Evolutionary conservation across 192 early-diverging fungal genomes (phyloP).

Genomic region (Diversispora eburnea): DNA sequence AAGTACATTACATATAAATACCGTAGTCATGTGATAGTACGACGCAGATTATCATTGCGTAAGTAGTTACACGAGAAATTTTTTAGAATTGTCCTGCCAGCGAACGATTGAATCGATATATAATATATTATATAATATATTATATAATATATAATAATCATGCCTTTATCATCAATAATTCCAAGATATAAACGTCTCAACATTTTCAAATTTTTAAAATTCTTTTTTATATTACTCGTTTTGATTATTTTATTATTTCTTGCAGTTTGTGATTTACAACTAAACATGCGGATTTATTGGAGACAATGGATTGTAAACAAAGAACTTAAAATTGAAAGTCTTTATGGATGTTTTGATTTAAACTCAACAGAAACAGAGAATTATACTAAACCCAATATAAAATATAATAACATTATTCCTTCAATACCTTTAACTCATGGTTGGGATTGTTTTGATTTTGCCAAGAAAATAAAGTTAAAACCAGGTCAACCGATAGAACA

Average conservation of each 20-base stretch:
- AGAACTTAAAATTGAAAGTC: conserved; percentile 31
- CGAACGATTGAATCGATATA: too few species aligned
- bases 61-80: too few species aligned
- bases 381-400: not conserved
- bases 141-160: too few species aligned
- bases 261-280: conserved; percentile 34
- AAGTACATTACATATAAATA: too few species aligned
- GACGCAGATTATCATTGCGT: too few species aligned
- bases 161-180: too few species aligned
- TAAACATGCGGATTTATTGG: conserved; percentile 38
- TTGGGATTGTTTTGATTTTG: conserved; percentile 46
- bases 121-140: too few species aligned
- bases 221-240: conserved; percentile 2
- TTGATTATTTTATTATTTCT: conserved; percentile 32
- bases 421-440: conserved; percentile 36
- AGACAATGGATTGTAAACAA: conserved; percentile 41
- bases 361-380: conserved; percentile 17
- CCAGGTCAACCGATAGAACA: conserved; percentile 28
- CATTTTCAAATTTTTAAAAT: conserved; percentile 19
- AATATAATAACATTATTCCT: conserved; percentile 37
- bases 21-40: too few species aligned
- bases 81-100: too few species aligned
- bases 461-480: conserved; percentile 27
- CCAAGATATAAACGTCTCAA: too few species aligned
- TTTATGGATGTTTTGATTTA: conserved; percentile 37